Percentiles rank a stretch among this genome's conserved stretches.
Conservation (phyloP, 1,284 basidiomycete species). For the Marasmius fiardii region DNA sequence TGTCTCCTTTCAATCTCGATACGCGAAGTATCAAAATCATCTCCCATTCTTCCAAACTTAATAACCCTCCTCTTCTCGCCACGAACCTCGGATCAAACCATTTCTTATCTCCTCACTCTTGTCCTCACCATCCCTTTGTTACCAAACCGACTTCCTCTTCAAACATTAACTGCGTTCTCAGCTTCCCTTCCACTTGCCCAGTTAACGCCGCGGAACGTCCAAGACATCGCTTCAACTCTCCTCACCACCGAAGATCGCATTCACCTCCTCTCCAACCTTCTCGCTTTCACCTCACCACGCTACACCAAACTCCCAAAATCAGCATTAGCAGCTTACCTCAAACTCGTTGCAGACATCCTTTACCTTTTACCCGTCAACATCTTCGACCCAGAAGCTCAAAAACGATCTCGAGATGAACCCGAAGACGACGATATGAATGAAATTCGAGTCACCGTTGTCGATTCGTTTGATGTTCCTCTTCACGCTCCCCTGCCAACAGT, state of each 20-base stretch:
- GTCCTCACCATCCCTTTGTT: conserved; percentile 65
- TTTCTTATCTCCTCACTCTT: conserved; percentile 37
- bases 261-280: conserved; percentile 12
- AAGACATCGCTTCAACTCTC: background rate
- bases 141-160: conserved; percentile 63
- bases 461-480: conserved; percentile 28
- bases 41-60: conserved; percentile 39
- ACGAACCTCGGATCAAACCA: conserved; percentile 28
- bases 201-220: conserved; percentile 19
- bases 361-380: conserved; percentile 48
- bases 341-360: conserved; percentile 68
- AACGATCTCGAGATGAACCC: conserved; percentile 29
- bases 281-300: conserved; percentile 14
- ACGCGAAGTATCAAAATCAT: conserved; percentile 15
- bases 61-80: conserved; percentile 38
- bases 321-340: conserved; percentile 35
- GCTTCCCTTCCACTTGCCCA: conserved; percentile 32
- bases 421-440: conserved; percentile 27
- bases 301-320: conserved; percentile 11
- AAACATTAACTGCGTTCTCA: conserved; percentile 40
- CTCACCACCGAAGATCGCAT: conserved; percentile 6
- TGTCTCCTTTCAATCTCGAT: background rate
- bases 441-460: conserved; percentile 33
- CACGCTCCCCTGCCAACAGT: conserved; percentile 33
- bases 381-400: conserved; percentile 39